Evolutionary conservation across 1,139 yeast species (phyloP), one percentile per base, ranked within the genome.

Genomic region (Lizanozyma gosingica): DNA sequence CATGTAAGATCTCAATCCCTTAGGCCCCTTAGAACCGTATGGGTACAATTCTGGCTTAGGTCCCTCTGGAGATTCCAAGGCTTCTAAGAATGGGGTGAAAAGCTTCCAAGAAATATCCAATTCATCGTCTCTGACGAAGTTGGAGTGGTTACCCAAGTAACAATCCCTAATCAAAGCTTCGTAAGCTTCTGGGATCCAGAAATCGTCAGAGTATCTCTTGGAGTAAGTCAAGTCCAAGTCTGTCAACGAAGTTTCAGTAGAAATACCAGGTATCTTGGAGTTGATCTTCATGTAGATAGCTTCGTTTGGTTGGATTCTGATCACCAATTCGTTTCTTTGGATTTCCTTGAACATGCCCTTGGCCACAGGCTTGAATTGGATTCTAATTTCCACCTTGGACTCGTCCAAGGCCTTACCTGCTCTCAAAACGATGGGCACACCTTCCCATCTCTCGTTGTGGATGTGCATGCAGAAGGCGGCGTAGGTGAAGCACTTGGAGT

Each of bases 101-200:
- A 92, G 68, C 54, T 76, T 73, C 99, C 99, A 92, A 45, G 94
- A 82, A 45, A 83, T 80, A 45, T 90, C 97, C 59, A 94, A 77
- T 67, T 92, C 99, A 60, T 92, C 99, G 59, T 90, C 97, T 67
- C 98, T 83, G 34, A 92, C 98, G 60, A 94, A 92, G 68, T 90
- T 90, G 45, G 97, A 83, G 66, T 92, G 98, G 64, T 90, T 95
- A 44, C 95, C 98, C 52, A 79, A 74, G 58, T 83, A 68, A 47
- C 92, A 85, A 62, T 94, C 98, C 62, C 95, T 78, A 53, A 92
- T 86, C 54, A 92, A 78, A 2, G 96, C 84, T 68, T 94, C 98
- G 63, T 92, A 92, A 38, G 97, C 98, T 70, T 90, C 97, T 40
- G 98, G 97, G 55, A 92, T 90, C 84, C 90, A 83, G 65, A 87